Evolutionary conservation across 2,329 filamentous ascomycete species (phyloP), one percentile per base, ranked within the genome.

Genomic region (Colletotrichum costaricense): DNA sequence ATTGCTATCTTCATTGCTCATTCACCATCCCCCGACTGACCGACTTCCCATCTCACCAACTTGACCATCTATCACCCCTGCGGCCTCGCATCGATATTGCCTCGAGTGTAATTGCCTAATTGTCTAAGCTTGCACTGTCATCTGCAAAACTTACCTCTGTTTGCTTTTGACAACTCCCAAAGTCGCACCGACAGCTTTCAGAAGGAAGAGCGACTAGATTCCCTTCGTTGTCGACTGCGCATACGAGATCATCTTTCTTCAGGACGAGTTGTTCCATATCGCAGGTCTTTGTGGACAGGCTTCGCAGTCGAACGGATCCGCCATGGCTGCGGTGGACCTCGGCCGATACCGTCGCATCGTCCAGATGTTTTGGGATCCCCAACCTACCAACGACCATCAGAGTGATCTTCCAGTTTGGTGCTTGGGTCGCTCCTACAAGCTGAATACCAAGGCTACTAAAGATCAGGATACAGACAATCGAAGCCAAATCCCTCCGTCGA

Each of bases 291-390:
- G 35, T 7, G 35, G 16, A 30, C 35, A 22, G 35, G 12, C 22
- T 68, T 59, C 24, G 26, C 26, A 46, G n/a, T 62, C 11, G 11
- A 75, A 84, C 11, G 80, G 81, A 84, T 78, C 77, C 30, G 80
- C 82, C 16, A 82, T 87, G 75, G 85, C 86, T 46, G 91, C 89
- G 70, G 90, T 93, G 69, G 94, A 97, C 79, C 86, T 97, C 73
- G 90, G 93, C 77, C 93, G 93, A 77, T 88, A 88, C 74, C 94
- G 94, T 83, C 93, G 93, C 75, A 91, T 98, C 78, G 92, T 98
- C 73, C 94, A 96, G 84, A 95, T 94, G 85, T 93, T 98, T 79
- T 98, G 95, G 93, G 95, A 98, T 78, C 95, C 95, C 0, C 92
- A 95, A 76, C 95, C 95, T 6, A 91, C 89, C 75, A 98, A 98